phyloP scores from a whole-genome alignment of 306 rosid species.

The Cicer cuneatum region DNA sequence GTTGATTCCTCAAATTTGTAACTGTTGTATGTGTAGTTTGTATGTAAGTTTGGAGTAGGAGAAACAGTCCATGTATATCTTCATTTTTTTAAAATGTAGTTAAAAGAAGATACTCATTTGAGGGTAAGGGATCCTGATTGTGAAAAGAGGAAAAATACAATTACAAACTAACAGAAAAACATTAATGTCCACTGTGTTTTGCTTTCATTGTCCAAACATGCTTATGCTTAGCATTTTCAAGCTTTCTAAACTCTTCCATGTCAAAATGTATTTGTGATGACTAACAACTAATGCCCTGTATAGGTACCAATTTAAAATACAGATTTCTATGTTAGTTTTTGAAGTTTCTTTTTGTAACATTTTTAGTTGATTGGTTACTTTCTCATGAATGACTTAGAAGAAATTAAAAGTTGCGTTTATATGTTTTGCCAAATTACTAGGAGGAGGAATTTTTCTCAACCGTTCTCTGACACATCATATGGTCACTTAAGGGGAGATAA shows the following conservation, averaged over 20 bases:
- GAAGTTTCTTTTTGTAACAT: neutral
- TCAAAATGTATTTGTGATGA: conserved; percentile 25
- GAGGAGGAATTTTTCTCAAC: neutral
- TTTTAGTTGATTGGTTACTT: conserved; percentile 8
- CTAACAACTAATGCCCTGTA: neutral
- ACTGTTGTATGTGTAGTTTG: neutral
- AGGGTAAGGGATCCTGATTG: neutral
- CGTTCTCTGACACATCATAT: neutral
- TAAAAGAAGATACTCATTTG: neutral
- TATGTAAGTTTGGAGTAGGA: neutral
- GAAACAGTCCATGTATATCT: neutral
- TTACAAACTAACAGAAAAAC: neutral
- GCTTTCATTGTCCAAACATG: neutral
- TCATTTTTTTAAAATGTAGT: neutral
- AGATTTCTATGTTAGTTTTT: neutral
- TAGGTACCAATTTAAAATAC: neutral
- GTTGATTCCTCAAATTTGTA: conserved; percentile 11
- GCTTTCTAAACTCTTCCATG: conserved; percentile 30
- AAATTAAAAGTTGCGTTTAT: conserved; percentile 13
- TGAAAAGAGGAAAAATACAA: neutral
- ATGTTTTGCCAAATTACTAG: conserved; percentile 8
- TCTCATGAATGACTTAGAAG: neutral
- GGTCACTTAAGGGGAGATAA: neutral
- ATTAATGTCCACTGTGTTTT: neutral
- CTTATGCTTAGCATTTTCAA: conserved; percentile 8